These are phyloP conservation scores for Wickerhamiella australiensis DNA, from an alignment of 805 yeast species.

Conservation along the genomic window DNA sequence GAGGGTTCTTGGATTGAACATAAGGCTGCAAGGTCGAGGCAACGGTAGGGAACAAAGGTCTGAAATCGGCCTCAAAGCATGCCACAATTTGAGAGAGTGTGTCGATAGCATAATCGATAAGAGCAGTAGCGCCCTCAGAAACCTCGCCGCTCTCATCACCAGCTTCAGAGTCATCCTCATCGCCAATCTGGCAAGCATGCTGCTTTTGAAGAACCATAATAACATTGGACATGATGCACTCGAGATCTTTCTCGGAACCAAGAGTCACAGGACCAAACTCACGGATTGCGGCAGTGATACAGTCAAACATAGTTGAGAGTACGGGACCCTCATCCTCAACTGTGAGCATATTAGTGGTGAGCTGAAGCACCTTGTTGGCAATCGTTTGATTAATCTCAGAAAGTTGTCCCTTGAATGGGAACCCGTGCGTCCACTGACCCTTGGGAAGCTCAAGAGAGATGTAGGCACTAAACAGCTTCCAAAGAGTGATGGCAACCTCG, in stretches of 20 bases:
- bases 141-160: slow-evolving; percentile 25
- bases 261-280: slow-evolving; percentile 60
- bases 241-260: slow-evolving; percentile 45
- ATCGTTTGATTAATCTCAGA: slow-evolving; percentile 43
- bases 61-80: slow-evolving; percentile 71
- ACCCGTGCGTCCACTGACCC: slow-evolving; percentile 28
- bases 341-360: slow-evolving; percentile 48
- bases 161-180: slow-evolving; percentile 43
- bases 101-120: slow-evolving; percentile 77
- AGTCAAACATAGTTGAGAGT: slow-evolving; percentile 69
- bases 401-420: slow-evolving; percentile 21
- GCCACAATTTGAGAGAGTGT: slow-evolving; percentile 64
- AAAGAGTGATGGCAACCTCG: slow-evolving; percentile 67
- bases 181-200: slow-evolving; percentile 72
- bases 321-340: slow-evolving; percentile 77
- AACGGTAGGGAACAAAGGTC: slow-evolving; percentile 66
- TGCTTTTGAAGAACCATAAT: slow-evolving; percentile 65
- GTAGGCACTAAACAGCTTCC: slow-evolving; percentile 72
- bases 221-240: slow-evolving; percentile 56
- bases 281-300: slow-evolving; percentile 53
- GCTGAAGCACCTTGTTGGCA: slow-evolving; percentile 52
- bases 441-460: slow-evolving; percentile 19
- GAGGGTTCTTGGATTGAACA: slow-evolving; percentile 38
- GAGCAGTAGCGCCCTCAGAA: slow-evolving; percentile 46
- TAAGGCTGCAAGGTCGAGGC: slow-evolving; percentile 42